A percentile compares a stretch with the other conserved stretches of the same genome.
phyloP scores from a whole-genome alignment of 2,329 filamentous ascomycete genomes.

The Apiospora sp. region DNA sequence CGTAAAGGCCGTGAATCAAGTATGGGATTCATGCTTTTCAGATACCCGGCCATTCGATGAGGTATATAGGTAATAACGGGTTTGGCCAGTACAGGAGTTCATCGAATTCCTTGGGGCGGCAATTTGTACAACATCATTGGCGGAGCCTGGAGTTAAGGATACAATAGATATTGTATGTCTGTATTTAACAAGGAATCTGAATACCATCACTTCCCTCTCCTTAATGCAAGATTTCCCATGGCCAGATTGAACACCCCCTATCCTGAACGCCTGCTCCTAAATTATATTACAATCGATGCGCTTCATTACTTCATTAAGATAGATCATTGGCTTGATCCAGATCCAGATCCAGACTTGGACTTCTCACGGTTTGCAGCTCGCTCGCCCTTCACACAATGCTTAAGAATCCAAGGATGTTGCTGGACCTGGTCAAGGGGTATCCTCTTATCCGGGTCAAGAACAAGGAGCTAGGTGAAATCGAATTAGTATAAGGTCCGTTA shows the following conservation, averaged over 20 bases:
- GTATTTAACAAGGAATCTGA: slow-evolving; percentile 27
- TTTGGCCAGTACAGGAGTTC: too few species aligned
- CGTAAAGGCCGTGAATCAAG: slow-evolving; percentile 87
- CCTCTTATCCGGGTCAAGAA: slow-evolving; percentile 92
- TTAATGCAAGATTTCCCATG: slow-evolving; percentile 35
- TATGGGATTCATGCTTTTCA: slow-evolving; percentile 97
- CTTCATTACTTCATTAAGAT: slow-evolving; percentile 33
- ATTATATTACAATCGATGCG: slow-evolving; percentile 21
- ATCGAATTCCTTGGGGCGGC: neutral
- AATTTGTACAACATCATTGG: slow-evolving; percentile 26
- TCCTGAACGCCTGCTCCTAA: slow-evolving; percentile 31
- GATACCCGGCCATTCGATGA: slow-evolving; percentile 97
- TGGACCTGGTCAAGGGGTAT: slow-evolving; percentile 90
- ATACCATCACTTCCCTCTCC: slow-evolving; percentile 35
- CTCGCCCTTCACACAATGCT: slow-evolving; percentile 82
- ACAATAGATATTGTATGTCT: slow-evolving; percentile 22
- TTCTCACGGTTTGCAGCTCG: slow-evolving; percentile 60
- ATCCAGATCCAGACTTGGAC: slow-evolving; percentile 36
- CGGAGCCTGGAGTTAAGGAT: slow-evolving; percentile 25
- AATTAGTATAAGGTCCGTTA: slow-evolving; percentile 23
- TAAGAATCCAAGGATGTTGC: slow-evolving; percentile 94
- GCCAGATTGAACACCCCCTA: neutral
- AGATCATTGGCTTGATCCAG: slow-evolving; percentile 25
- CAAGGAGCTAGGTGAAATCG: slow-evolving; percentile 71
- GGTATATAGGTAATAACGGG: slow-evolving; percentile 79